These are phyloP conservation scores for Papiliotrema fonsecae DNA, from an alignment of 1,284 basidiomycete species.

Conservation along the genomic window DNA sequence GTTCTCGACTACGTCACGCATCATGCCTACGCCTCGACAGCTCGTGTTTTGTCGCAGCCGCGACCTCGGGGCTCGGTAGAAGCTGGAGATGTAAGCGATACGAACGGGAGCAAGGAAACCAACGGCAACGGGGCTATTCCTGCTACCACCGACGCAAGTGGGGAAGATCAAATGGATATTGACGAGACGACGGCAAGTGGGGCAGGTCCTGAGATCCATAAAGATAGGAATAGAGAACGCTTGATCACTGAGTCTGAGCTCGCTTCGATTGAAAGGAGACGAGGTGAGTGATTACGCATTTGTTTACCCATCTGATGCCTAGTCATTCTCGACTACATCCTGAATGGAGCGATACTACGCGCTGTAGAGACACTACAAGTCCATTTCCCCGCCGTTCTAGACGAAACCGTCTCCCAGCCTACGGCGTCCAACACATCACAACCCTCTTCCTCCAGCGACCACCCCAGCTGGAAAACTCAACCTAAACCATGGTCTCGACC, in stretches of 20 bases:
- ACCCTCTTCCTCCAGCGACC: background rate
- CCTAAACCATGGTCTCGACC: background rate
- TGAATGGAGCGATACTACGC: conserved; percentile 35
- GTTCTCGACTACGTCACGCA: conserved; percentile 41
- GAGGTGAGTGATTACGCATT: conserved; percentile 22
- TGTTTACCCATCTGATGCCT: conserved; percentile 1
- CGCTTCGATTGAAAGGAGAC: conserved; percentile 27
- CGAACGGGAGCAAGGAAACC: conserved; percentile 12
- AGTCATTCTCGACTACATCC: conserved; percentile 40
- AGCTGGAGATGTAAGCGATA: background rate
- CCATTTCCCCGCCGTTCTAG: conserved; percentile 37
- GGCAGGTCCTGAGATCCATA: background rate
- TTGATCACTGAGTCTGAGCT: conserved; percentile 18
- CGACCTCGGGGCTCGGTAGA: background rate
- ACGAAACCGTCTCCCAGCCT: conserved; percentile 2
- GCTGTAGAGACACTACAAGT: conserved; percentile 33
- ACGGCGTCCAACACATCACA: background rate
- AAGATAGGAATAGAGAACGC: conserved; percentile 4
- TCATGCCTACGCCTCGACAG: conserved; percentile 35
- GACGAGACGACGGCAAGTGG: conserved; percentile 1
- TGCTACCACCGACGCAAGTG: no score
- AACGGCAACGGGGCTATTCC: conserved; percentile 5
- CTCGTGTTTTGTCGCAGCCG: conserved; percentile 18
- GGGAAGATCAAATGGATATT: conserved; percentile 6
- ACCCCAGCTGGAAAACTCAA: background rate